Evolutionary conservation across 1,284 basidiomycete species (phyloP), one percentile per base, ranked within the genome.

Genomic region (Moniliella sp.): DNA sequence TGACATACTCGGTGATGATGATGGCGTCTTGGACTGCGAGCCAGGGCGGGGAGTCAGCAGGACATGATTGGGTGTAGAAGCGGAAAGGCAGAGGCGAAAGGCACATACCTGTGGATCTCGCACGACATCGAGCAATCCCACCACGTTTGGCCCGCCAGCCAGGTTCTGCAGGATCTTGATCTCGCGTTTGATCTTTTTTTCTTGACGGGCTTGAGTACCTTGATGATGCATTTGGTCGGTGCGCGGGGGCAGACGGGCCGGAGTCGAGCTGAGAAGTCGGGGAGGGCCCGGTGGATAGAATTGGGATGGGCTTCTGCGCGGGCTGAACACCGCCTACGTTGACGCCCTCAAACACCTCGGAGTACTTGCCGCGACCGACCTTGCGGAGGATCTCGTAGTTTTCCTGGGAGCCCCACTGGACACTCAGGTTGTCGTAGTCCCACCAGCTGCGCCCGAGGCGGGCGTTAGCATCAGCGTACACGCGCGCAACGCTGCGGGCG

Each of bases 101-200:
- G 10, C 9, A 35, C 61, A 37, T 28, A 63, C 63, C 59, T 69
- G 67, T 30, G 64, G 65, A 52, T 94, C 88, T 43, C 91, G 74
- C 37, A 97, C 91, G 43, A 94, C 84, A 56, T 97, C 88, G 41
- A 94, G 67, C 30, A 97, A 69, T 4, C 71, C 53, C 68, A 86
- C 61, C 70, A 76, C 66, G 76, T 97, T 61, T 7, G 86, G 86
- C 13, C 91, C 91, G 16, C 88, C 86, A 0, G 84, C 81, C 14
- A 94, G 69, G 63, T 94, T 94, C 63, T 91, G 84, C 23, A 97
- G 65, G 50, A 97, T 93, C 69, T 97, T 94, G 65, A 97, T 93
- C 67, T 97, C 88, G 42, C 88, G 73, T 69, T 94, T 94, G 65
- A 97, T 94, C 69, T 97, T 97, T 94, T 94, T 73, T 94, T 94